A percentile compares a stretch with the other conserved stretches of the same genome.
phyloP scores from a whole-genome alignment of 2,329 filamentous ascomycete species.

The Aspergillus chevalieri region DNA sequence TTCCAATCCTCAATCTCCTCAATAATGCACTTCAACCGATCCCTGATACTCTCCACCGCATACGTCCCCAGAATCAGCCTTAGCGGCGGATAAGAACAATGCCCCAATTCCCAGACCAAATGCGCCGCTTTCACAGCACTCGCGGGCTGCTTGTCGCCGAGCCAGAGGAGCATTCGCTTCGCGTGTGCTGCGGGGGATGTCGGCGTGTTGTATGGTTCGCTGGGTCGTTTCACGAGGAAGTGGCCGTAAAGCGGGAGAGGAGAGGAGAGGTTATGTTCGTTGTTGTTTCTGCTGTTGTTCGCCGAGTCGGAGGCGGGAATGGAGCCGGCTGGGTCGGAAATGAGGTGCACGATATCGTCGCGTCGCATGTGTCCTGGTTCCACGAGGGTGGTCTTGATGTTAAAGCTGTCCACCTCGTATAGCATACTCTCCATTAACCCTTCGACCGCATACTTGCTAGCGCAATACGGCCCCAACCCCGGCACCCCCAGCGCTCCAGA shows the following conservation, averaged over 20 bases:
- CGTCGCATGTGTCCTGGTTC: constrained; percentile 83
- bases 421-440: constrained; percentile 94
- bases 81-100: constrained; percentile 89
- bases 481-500: constrained; percentile 89
- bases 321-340: constrained; percentile 21
- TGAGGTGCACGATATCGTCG: constrained; percentile 55
- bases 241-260: constrained; percentile 80
- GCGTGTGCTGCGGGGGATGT: constrained; percentile 84
- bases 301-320: background rate
- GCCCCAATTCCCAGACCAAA: constrained; percentile 87
- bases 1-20: constrained; percentile 96
- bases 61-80: constrained; percentile 84
- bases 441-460: constrained; percentile 94
- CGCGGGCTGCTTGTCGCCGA: constrained; percentile 85
- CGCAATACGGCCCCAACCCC: constrained; percentile 87
- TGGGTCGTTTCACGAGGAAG: constrained; percentile 81
- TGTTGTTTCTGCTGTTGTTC: constrained; percentile 6
- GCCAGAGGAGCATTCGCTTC: constrained; percentile 86
- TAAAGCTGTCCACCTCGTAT: constrained; percentile 87
- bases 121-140: constrained; percentile 90
- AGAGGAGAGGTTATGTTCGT: constrained; percentile 28
- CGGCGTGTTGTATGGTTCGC: constrained; percentile 69
- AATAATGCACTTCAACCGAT: constrained; percentile 80
- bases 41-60: constrained; percentile 90
- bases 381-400: constrained; percentile 88